Evolutionary conservation across 75 land plant species (phyloP), one percentile per base, ranked within the genome.

Genomic region (Cryptomeria japonica): DNA sequence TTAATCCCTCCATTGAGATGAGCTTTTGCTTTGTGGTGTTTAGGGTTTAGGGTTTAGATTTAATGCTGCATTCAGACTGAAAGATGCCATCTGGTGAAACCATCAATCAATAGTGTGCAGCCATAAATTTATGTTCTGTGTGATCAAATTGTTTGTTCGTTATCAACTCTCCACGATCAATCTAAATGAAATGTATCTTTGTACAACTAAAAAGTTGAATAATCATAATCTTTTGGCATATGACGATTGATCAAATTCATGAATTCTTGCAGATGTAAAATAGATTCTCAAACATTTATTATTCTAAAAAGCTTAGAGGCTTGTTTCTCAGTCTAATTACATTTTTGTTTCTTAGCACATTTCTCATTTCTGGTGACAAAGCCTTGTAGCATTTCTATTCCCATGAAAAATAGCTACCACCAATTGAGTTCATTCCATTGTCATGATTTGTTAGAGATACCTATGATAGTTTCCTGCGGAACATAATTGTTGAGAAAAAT

Each of bases 261-360:
- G 25, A 25, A 64, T 64, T 64, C 7, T 64, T 28, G 8, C 9
- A 28, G 55, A 13, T 51, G 70, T 64, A 64, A 64, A 64, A 64
- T 64, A 61, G 25, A 64, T 31, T 28, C 70, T 64, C 99, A 98
- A 1, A 61, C 5, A 22, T 61, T 19, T 19, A 1, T 5, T 61
- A 61, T 22, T 61, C 68, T 19, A 61, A 22, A 61, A 61, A 19
- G 28, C 5, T 61, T 61, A 61, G 68, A 61, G 5, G 28, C 68
- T 19, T 22, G 0, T 61, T 61, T 61, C 25, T 61, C 68, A 61
- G 68, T 61, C 68, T 22, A 61, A 61, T 22, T 64, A 64, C 31
- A 64, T 64, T 64, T 64, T 64, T 64, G 70, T 64, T 25, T 64
- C 70, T 22, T 64, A 28, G n/a, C 70, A 9, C n/a, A 61, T 61